Evolutionary conservation across 352 stramenopile genomes (phyloP), one percentile per base, ranked within the genome.

Genomic region (Phytophthora citricola): DNA sequence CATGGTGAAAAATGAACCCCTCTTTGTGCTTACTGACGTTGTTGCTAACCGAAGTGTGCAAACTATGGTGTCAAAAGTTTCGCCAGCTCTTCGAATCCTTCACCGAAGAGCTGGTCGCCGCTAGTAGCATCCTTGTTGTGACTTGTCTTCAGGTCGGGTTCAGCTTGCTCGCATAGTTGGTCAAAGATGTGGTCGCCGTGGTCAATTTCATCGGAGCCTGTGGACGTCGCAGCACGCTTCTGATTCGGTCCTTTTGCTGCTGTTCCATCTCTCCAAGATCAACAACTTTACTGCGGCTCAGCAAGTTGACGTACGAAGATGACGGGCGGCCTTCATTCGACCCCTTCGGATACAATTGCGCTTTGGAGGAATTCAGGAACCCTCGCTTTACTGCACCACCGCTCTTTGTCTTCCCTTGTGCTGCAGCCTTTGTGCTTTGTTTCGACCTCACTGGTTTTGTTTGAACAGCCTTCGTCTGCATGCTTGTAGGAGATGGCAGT

Each of bases 201-300:
- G 52, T 92, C 82, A 24, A 75, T 47, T 68, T 91, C 83, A 40
- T 59, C 46, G 0, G 31, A 56, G 56, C 11, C 17, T 66, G 58
- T 7, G 12, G 12, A 39, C 14, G 40, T 55, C 43, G 4, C n/a
- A 41, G 24, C 2, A 20, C 36, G 53, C n/a, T 51, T 40, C 27
- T 55, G 58, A 15, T 47, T 57, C 15, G 36, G 66, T 24, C 78
- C 31, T 15, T 76, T 20, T 69, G 61, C 40, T 90, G 72, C 1
- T 41, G 66, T 47, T 90, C 63, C n/a, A 77, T 62, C 9, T 85
- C 76, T 5, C 51, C 71, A 9, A 96, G 57, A 63, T 94, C 86
- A 1, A 95, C 80, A 15, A 95, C 76, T 59, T 95, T 93, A 66
- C 86, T 93, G 14, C 86, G 81, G 50, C 82, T 85, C 9, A 94